Conservation (phyloP, 345 rosid species). For the Pistacia atlantica region DNA sequence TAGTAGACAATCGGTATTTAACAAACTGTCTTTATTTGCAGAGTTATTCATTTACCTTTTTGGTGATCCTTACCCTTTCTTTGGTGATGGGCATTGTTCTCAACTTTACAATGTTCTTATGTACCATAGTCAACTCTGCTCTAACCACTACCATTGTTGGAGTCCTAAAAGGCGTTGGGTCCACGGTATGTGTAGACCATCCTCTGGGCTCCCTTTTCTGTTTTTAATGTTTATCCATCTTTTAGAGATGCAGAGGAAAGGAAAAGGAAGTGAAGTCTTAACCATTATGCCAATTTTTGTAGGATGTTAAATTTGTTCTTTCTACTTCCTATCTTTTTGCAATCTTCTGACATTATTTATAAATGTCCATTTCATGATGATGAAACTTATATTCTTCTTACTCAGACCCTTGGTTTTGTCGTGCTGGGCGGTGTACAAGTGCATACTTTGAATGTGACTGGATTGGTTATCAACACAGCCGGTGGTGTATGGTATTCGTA, state of each 20-base stretch:
- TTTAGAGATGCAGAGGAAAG: neutral
- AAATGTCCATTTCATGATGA: neutral
- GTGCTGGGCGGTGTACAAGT: constrained; percentile 92
- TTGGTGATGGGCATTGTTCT: constrained; percentile 93
- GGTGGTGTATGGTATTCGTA: constrained; percentile 97
- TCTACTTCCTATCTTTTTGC: neutral
- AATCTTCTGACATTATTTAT: neutral
- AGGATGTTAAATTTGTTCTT: neutral
- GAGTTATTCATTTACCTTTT: constrained; percentile 77
- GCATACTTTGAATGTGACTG: constrained; percentile 81
- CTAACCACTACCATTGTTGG: constrained; percentile 96
- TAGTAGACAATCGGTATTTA: constrained; percentile 2
- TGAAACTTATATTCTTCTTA: neutral
- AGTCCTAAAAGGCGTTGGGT: constrained; percentile 96
- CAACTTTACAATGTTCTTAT: constrained; percentile 95
- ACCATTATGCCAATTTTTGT: neutral
- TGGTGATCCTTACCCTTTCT: constrained; percentile 65
- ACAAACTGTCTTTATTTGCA: constrained; percentile 39
- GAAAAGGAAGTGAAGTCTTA: neutral
- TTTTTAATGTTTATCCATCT: neutral
- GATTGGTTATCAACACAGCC: constrained; percentile 82
- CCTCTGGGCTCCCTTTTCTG: neutral
- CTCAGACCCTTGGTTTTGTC: constrained; percentile 86
- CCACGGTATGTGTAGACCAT: constrained; percentile 61
- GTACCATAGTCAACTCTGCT: constrained; percentile 97